Percentiles rank a stretch among this genome's conserved stretches.
These are phyloP conservation scores for Diaporthe sp. DNA, from an alignment of 2,329 filamentous ascomycete species.

Conservation along the genomic window DNA sequence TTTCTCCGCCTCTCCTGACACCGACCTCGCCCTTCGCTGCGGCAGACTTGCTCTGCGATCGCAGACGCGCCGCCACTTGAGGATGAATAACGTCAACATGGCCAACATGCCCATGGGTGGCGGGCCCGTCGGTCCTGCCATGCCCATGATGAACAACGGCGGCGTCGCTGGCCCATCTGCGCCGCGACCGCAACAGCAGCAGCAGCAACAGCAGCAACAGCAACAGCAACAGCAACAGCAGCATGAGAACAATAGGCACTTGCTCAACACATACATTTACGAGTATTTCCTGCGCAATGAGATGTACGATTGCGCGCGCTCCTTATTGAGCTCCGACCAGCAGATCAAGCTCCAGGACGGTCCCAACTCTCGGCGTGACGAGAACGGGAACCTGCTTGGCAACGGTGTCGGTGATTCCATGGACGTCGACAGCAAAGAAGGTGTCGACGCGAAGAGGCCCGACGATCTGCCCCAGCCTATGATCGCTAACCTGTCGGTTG, in stretches of 20 bases:
- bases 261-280: constrained; percentile 89
- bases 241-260: constrained; percentile 60
- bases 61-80: constrained; percentile 40
- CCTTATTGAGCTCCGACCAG: constrained; percentile 74
- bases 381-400: constrained; percentile 72
- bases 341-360: constrained; percentile 77
- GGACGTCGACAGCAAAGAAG: constrained; percentile 86
- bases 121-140: constrained; percentile 71
- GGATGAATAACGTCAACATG: constrained; percentile 75
- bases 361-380: constrained; percentile 73
- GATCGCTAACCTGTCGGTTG: constrained; percentile 71
- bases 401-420: constrained; percentile 80
- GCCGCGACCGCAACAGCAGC: constrained; percentile 50
- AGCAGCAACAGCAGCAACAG: constrained; percentile 52
- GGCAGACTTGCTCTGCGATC: constrained; percentile 53
- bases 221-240: constrained; percentile 53
- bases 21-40: constrained; percentile 31
- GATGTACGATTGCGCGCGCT: constrained; percentile 85
- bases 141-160: constrained; percentile 76
- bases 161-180: constrained; percentile 46
- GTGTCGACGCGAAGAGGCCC: constrained; percentile 77
- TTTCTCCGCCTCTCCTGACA: constrained; percentile 29
- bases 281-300: constrained; percentile 89
- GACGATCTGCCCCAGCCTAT: constrained; percentile 83
- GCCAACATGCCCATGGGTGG: constrained; percentile 74